phyloP scores from a whole-genome alignment of 768 basidiomycete genomes.

The Naganishia randhawae region DNA sequence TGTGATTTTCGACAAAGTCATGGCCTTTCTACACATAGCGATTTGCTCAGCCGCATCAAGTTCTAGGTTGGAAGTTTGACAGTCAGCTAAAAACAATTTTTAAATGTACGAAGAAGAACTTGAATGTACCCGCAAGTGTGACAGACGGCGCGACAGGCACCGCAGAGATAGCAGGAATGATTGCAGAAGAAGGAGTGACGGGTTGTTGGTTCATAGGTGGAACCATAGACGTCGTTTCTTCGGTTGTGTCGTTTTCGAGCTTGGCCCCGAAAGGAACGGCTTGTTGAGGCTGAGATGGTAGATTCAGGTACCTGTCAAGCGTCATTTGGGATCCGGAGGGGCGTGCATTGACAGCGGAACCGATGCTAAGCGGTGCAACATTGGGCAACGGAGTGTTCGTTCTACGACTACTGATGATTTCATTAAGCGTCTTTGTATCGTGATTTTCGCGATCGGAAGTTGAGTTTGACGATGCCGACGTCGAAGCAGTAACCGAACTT shows the following conservation, averaged over 20 bases:
- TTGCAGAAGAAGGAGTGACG: background rate
- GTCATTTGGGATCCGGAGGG: background rate
- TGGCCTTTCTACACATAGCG: conserved; percentile 4
- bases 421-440: background rate
- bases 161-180: background rate
- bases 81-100: background rate
- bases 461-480: background rate
- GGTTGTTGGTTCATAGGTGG: background rate
- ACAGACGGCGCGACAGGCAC: background rate
- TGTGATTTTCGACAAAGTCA: background rate
- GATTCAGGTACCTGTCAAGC: background rate
- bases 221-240: background rate
- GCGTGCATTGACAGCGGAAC: background rate
- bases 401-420: conserved; percentile 11
- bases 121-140: background rate
- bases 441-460: conserved; percentile 7
- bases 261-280: background rate
- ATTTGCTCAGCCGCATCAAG: conserved; percentile 4
- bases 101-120: background rate
- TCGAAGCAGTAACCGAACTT: background rate
- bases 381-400: background rate
- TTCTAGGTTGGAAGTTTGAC: background rate
- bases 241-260: background rate
- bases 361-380: background rate
- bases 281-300: background rate